A percentile compares a stretch with the other conserved stretches of the same genome.
Conservation (phyloP, 805 yeast genomes). For the Schizosaccharomyces cryophilus region DNA sequence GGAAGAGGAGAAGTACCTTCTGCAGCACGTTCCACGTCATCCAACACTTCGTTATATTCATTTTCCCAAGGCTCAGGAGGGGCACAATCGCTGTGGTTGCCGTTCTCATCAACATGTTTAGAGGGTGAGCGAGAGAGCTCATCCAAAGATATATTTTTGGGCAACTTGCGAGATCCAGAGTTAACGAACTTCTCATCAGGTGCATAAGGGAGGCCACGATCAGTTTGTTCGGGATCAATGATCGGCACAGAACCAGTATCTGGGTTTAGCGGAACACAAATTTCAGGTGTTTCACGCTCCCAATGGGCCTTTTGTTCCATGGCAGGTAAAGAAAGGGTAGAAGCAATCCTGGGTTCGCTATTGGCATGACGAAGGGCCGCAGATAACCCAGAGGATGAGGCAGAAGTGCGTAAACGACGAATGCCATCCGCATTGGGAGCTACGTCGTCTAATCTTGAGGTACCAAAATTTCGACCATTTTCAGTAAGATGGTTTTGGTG, state of each 20-base stretch:
- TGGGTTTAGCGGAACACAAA: background rate
- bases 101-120: background rate
- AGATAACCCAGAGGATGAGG: background rate
- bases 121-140: background rate
- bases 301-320: background rate
- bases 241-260: background rate
- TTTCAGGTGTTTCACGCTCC: background rate
- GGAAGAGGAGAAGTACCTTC: background rate
- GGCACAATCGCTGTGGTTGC: background rate
- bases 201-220: slow-evolving; percentile 1
- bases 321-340: background rate
- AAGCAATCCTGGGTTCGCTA: background rate
- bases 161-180: background rate
- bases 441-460: background rate
- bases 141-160: background rate
- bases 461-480: background rate
- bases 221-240: background rate
- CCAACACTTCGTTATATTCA: background rate
- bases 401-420: background rate
- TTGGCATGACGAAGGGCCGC: background rate
- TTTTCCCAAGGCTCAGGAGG: background rate
- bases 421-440: background rate
- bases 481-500: background rate
- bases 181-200: background rate
- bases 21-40: background rate